Base-by-base conservation (phyloP, 1,139 yeast genomes). In the Diutina rugosa region DNA sequence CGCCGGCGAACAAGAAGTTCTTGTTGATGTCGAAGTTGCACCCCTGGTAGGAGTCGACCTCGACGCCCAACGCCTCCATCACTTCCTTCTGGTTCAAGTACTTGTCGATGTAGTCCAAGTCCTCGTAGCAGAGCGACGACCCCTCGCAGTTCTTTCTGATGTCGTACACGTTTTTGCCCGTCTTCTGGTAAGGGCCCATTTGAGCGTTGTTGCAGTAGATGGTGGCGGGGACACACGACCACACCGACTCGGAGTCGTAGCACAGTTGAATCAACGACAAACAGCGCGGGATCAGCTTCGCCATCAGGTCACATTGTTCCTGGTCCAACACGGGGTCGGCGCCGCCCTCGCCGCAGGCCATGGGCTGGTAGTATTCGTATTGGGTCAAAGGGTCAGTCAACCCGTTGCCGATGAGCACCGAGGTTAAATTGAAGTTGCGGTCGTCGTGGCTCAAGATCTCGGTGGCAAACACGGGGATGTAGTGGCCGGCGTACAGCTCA, bases 401-500 rank as follows among this genome's bases (percentile, higher is more conserved):
- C 58, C 99, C 99, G 69, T 93, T 93, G 67, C 99, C 99, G 67
- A 93, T 91, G 71, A 93, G 73, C 51, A 93, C 90, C 6, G 97
- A 89, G 30, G 91, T 79, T 68, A 93, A 79, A 69, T 90, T 82
- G 76, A 93, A 91, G 59, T 83, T 78, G 69, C 95, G 85, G 65
- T 87, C 90, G 21, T 82, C 81, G 68, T 90, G 95, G 29, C 83
- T 78, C 65, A 90, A 73, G 63, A 93, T 91, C 72, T 91, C 97
- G 56, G 85, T 73, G 28, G 97, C 97, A 69, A 93, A 88, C 9
- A 84, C 91, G 41, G 98, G 99, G 63, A 93, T 90, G 72, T 93
- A 93, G 71, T 93, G 98, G 61, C 99, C 99, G 57, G 96, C 99
- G 68, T 93, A 93, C n/a, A 97, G 89, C 73, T 93, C 98, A 64